Evolutionary conservation across 768 basidiomycete genomes (phyloP).

Genomic region (Podaxis sp.): DNA sequence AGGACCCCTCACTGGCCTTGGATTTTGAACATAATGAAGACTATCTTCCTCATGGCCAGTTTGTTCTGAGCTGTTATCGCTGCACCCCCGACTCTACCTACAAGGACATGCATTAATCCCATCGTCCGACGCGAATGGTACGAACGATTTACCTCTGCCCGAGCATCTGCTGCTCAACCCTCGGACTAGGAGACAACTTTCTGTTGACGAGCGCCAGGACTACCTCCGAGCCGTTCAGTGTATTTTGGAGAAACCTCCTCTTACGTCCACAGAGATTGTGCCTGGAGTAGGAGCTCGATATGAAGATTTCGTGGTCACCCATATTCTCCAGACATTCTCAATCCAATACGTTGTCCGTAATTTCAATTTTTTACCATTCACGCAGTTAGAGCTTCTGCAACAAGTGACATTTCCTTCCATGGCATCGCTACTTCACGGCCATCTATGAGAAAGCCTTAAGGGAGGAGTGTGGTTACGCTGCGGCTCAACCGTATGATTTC

Average conservation of each 20-base stretch:
- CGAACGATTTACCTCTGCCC: not conserved
- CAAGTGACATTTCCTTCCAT: slow-evolving; percentile 23
- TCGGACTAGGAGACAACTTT: not conserved
- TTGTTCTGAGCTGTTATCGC: not conserved
- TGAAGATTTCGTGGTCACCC: slow-evolving; percentile 22
- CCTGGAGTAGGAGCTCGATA: slow-evolving; percentile 17
- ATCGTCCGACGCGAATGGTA: not conserved
- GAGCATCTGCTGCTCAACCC: not conserved
- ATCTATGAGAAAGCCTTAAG: slow-evolving; percentile 20
- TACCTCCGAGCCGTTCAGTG: slow-evolving; percentile 21
- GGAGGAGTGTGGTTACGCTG: slow-evolving; percentile 20
- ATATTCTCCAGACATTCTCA: slow-evolving; percentile 19
- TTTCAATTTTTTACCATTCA: not conserved
- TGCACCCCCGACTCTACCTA: not conserved
- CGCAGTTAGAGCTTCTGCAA: not conserved
- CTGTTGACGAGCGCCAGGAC: not conserved
- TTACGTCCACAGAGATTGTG: slow-evolving; percentile 14
- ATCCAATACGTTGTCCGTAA: slow-evolving; percentile 22
- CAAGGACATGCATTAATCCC: not conserved
- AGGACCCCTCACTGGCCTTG: not conserved
- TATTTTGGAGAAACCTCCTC: slow-evolving; percentile 15
- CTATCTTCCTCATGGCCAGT: not conserved
- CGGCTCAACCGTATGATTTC: slow-evolving; percentile 19
- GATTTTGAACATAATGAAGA: not conserved
- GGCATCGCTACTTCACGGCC: slow-evolving; percentile 20